phyloP scores from a whole-genome alignment of 371 early-diverging fungal species.

The Circinella umbellata region DNA sequence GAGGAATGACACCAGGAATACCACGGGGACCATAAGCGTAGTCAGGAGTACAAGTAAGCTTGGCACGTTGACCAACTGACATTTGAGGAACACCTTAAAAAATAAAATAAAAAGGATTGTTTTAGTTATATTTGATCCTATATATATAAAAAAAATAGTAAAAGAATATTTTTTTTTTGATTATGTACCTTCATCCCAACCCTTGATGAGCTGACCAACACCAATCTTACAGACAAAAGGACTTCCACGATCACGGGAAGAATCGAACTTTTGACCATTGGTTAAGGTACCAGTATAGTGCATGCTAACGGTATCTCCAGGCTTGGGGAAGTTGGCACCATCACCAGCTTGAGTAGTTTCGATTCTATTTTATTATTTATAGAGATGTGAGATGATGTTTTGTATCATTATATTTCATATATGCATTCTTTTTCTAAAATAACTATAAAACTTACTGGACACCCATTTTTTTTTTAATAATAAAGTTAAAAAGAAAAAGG shows the following conservation, averaged over 20 bases:
- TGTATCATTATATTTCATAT: no score
- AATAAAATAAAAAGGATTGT: not conserved
- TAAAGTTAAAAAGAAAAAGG: no score
- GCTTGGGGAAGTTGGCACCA: constrained; percentile 85
- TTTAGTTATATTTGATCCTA: not conserved
- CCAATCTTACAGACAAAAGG: constrained; percentile 88
- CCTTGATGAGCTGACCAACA: constrained; percentile 91
- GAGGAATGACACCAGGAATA: constrained; percentile 77
- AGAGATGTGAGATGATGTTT: no score
- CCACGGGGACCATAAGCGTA: constrained; percentile 78
- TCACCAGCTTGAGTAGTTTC: constrained; percentile 70
- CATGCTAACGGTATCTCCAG: constrained; percentile 70
- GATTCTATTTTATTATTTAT: constrained; percentile 27
- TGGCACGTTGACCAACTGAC: constrained; percentile 77
- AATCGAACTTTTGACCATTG: constrained; percentile 87
- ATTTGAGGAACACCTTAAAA: constrained; percentile 72
- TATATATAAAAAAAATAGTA: no score
- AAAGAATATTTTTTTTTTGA: no score
- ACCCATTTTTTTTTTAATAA: no score
- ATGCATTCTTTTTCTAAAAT: no score
- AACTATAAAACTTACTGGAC: no score
- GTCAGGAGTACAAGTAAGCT: constrained; percentile 74
- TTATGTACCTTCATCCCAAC: constrained; percentile 73
- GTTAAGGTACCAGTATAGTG: constrained; percentile 76
- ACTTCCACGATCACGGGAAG: constrained; percentile 77